phyloP scores from a whole-genome alignment of 768 basidiomycete genomes.

The Collybia nuda region DNA sequence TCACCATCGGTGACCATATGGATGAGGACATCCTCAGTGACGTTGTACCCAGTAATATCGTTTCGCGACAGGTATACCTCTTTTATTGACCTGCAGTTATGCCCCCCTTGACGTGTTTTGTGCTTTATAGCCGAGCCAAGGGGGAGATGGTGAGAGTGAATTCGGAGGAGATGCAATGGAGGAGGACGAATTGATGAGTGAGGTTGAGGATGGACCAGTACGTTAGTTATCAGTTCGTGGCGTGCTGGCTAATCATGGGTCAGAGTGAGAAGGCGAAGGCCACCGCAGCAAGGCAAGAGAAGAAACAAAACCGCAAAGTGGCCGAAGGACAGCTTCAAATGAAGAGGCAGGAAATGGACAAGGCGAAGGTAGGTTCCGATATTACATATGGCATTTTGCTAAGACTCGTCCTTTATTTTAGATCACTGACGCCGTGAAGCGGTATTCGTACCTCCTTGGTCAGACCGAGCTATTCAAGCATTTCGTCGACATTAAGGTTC shows the following conservation, averaged over 20 bases:
- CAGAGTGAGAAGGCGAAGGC: conserved; percentile 1
- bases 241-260: conserved; percentile 3
- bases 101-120: not conserved
- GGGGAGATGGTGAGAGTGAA: conserved; percentile 75
- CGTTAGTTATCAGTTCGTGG: conserved; percentile 17
- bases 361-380: conserved; percentile 61
- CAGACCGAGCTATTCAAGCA: conserved; percentile 98
- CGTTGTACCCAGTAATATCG: conserved; percentile 87
- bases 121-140: conserved; percentile 52
- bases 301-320: conserved; percentile 55
- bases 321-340: conserved; percentile 69
- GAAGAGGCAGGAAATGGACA: conserved; percentile 84
- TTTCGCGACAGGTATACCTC: conserved; percentile 74
- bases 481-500: conserved; percentile 94
- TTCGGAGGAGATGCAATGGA: conserved; percentile 59
- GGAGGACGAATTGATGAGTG: conserved; percentile 63
- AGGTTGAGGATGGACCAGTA: conserved; percentile 39
- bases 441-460: conserved; percentile 95
- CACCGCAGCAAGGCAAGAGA: conserved; percentile 26
- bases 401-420: conserved; percentile 28
- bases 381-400: no score
- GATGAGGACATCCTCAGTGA: conserved; percentile 88
- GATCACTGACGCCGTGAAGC: conserved; percentile 92
- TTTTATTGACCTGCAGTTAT: not conserved
- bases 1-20: conserved; percentile 37